Evolutionary conservation across 2,329 filamentous ascomycete species (phyloP).

Genomic region (Apiospora malaysiana): DNA sequence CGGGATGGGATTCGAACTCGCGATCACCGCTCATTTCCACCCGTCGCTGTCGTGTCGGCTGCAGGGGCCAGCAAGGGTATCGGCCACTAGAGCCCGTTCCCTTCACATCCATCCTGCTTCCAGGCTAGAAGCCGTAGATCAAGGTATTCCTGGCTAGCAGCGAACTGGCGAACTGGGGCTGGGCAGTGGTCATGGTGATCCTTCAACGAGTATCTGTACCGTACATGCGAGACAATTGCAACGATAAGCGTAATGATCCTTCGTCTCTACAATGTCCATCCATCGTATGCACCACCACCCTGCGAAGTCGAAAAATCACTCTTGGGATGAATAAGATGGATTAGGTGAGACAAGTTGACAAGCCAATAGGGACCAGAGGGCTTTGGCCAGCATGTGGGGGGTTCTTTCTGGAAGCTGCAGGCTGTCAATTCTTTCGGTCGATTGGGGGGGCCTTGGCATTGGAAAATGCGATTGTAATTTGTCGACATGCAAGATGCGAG

Average conservation of each 20-base stretch:
- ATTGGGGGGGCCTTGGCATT: background rate
- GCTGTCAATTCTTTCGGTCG: background rate
- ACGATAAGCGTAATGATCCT: background rate
- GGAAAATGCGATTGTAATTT: conserved; percentile 7
- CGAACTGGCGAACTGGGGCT: background rate
- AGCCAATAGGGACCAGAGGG: background rate
- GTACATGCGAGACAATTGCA: background rate
- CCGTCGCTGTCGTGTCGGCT: conserved; percentile 12
- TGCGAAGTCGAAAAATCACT: too few relatives aligned
- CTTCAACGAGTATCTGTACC: background rate
- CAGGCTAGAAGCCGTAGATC: background rate
- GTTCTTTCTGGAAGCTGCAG: conserved; percentile 1
- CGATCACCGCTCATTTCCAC: conserved; percentile 17
- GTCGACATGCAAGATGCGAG: too few relatives aligned
- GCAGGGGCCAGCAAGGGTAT: conserved; percentile 2
- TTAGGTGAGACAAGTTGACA: conserved; percentile 1
- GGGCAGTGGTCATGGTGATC: background rate
- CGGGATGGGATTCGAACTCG: background rate
- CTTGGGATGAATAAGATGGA: background rate
- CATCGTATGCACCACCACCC: background rate
- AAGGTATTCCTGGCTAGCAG: background rate
- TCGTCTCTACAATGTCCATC: background rate
- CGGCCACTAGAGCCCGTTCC: conserved; percentile 3
- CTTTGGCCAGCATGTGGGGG: background rate
- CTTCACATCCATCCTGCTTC: background rate